These are phyloP conservation scores for Aspergillus cejpii DNA, from an alignment of 2,329 filamentous ascomycete genomes.

Conservation along the genomic window DNA sequence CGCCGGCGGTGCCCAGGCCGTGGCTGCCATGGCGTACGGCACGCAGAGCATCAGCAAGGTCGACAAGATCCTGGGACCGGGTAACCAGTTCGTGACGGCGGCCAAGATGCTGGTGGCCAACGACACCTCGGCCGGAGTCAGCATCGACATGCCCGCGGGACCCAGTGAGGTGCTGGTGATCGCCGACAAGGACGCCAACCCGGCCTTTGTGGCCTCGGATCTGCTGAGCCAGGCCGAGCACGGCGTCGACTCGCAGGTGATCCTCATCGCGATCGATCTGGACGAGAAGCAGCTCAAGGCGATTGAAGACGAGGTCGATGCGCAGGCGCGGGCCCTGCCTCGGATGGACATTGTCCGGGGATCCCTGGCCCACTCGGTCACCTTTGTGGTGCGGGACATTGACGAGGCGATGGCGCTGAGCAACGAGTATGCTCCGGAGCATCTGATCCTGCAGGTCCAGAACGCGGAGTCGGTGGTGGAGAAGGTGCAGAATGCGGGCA, in stretches of 20 bases:
- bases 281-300: constrained; percentile 64
- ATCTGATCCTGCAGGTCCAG: constrained; percentile 83
- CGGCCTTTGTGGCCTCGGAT: constrained; percentile 91
- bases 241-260: constrained; percentile 90
- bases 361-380: constrained; percentile 85
- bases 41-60: constrained; percentile 93
- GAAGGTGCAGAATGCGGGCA: constrained; percentile 84
- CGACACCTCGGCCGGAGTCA: constrained; percentile 88
- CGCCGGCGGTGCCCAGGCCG: constrained; percentile 88
- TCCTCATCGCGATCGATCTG: constrained; percentile 79
- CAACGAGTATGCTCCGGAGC: constrained; percentile 93
- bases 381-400: constrained; percentile 65
- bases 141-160: constrained; percentile 97
- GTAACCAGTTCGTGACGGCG: constrained; percentile 97
- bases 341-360: constrained; percentile 89
- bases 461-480: constrained; percentile 68
- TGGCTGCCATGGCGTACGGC: constrained; percentile 95
- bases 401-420: constrained; percentile 72
- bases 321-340: constrained; percentile 77
- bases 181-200: constrained; percentile 79
- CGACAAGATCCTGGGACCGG: constrained; percentile 95
- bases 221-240: constrained; percentile 94
- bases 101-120: constrained; percentile 98
- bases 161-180: constrained; percentile 96
- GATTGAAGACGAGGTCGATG: constrained; percentile 86